These are phyloP conservation scores for Ammopiptanthus mongolicus DNA, from an alignment of 306 rosid genomes.

Conservation along the genomic window DNA sequence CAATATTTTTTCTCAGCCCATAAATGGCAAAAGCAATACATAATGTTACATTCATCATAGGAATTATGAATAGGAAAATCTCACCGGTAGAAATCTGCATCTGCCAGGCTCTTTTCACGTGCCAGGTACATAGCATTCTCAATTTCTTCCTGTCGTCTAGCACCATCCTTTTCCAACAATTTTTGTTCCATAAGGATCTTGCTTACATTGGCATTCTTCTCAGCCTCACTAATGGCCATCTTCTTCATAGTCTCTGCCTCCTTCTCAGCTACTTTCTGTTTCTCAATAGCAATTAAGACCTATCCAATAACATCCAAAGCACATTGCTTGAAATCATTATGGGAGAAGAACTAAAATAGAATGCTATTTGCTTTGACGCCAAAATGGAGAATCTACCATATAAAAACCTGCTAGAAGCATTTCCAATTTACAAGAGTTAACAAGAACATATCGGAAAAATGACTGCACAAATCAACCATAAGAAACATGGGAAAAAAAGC, in stretches of 20 bases:
- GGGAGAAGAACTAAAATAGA: background rate
- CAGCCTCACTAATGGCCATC: constrained; percentile 97
- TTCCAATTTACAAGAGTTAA: background rate
- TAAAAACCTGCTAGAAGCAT: constrained; percentile 7
- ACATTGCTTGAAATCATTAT: constrained; percentile 8
- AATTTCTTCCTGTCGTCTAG: constrained; percentile 65
- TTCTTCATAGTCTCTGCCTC: constrained; percentile 79
- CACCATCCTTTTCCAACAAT: constrained; percentile 67
- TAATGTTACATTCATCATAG: background rate
- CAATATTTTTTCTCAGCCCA: background rate
- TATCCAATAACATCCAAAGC: constrained; percentile 32
- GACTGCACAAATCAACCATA: background rate
- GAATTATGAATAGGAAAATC: constrained; percentile 1
- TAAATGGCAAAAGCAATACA: background rate
- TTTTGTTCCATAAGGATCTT: constrained; percentile 87
- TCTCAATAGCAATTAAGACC: constrained; percentile 88
- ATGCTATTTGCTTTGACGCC: background rate
- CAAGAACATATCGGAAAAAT: background rate
- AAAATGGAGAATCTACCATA: background rate
- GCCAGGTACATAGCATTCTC: constrained; percentile 79
- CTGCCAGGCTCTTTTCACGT: constrained; percentile 73
- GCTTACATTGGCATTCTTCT: constrained; percentile 89
- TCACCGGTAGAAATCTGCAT: constrained; percentile 82
- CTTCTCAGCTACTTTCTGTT: constrained; percentile 73
- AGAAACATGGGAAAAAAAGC: background rate